Evolutionary conservation across 2,329 filamentous ascomycete species (phyloP).

Genomic region (Myriosclerotinia scirpicola): DNA sequence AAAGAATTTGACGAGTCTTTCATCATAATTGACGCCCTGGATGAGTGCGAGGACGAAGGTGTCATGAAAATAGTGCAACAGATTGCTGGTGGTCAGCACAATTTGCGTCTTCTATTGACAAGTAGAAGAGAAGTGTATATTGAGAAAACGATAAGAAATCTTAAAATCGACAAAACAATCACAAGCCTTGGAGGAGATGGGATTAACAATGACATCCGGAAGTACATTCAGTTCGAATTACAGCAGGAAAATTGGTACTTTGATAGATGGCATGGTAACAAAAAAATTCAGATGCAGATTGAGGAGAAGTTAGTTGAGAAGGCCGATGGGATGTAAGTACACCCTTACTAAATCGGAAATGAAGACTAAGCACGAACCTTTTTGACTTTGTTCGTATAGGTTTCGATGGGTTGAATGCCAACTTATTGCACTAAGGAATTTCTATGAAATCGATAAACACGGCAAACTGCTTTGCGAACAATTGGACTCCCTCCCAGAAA

Average conservation of each 20-base stretch:
- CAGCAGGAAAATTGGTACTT: not conserved
- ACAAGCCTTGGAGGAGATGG: not conserved
- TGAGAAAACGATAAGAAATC: not conserved
- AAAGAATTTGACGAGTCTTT: not conserved
- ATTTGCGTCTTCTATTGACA: not conserved
- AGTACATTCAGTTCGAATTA: not conserved
- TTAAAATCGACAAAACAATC: not conserved
- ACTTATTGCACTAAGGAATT: slow-evolving; percentile 28
- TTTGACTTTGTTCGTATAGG: slow-evolving; percentile 25
- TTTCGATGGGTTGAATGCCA: slow-evolving; percentile 38
- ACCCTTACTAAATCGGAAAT: too few species aligned
- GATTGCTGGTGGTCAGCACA: not conserved
- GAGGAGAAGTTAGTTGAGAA: slow-evolving; percentile 32
- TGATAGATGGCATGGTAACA: not conserved
- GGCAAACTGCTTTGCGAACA: slow-evolving; percentile 8
- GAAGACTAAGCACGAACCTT: too few species aligned
- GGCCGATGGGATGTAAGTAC: slow-evolving; percentile 39
- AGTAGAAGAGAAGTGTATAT: slow-evolving; percentile 11
- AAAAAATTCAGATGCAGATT: slow-evolving; percentile 26
- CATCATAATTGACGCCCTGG: slow-evolving; percentile 4
- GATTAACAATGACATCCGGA: not conserved
- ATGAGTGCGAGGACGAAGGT: not conserved
- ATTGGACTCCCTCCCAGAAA: slow-evolving; percentile 28
- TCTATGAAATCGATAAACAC: not conserved
- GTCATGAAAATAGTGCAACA: too few species aligned